Evolutionary conservation across 78 protist species (phyloP).

Genomic region (Dictyostelium firmibasis): DNA sequence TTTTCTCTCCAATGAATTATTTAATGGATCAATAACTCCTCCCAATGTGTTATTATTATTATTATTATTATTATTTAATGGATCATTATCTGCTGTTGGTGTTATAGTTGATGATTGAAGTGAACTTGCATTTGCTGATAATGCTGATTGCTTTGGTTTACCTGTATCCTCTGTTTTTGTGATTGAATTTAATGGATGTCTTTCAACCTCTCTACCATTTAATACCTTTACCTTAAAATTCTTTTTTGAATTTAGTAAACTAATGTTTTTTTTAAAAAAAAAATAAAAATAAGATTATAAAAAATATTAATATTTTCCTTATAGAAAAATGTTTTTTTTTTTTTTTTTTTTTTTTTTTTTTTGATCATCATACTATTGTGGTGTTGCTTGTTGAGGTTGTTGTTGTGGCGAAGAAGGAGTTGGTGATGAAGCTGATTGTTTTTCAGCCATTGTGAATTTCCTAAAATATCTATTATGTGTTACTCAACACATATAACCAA

Average conservation of each 20-base stretch:
- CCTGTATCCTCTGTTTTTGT: background rate
- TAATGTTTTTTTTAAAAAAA: background rate
- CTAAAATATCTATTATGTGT: background rate
- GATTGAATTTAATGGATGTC: slow-evolving; percentile 44
- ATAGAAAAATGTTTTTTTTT: background rate
- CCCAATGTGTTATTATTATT: background rate
- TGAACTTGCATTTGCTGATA: background rate
- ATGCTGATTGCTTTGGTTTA: background rate
- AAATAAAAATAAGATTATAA: too few relatives aligned
- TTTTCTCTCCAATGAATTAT: slow-evolving; percentile 2
- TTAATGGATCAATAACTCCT: slow-evolving; percentile 15
- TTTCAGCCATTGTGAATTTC: background rate
- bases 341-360: background rate
- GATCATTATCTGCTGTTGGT: background rate
- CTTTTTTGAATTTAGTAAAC: slow-evolving; percentile 18
- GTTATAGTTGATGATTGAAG: background rate
- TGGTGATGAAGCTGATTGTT: background rate
- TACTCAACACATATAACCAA: background rate
- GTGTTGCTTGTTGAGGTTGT: background rate
- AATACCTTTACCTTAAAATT: slow-evolving; percentile 7
- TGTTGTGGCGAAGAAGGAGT: background rate
- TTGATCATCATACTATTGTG: background rate
- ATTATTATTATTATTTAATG: background rate
- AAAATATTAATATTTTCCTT: background rate
- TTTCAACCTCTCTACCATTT: slow-evolving; percentile 50